phyloP scores from a whole-genome alignment of 768 basidiomycete genomes.

The Asterophora lycoperdoides region DNA sequence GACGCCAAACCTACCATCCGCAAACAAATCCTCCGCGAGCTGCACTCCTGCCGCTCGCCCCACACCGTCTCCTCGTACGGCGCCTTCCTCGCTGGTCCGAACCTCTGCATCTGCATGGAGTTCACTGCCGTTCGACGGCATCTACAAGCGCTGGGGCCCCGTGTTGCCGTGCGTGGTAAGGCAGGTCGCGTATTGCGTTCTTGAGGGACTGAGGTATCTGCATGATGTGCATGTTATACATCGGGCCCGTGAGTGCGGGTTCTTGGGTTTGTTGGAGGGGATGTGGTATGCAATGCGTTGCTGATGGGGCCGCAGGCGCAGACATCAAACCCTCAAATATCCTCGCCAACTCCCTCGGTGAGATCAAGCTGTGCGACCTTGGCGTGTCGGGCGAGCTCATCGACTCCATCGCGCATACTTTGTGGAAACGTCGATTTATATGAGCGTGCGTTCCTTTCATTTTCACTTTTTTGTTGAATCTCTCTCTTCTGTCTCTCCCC shows the following conservation, averaged over 20 bases:
- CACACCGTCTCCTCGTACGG: conserved; percentile 97
- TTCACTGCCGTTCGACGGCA: conserved; percentile 89
- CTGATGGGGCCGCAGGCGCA: too few species aligned
- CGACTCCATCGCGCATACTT: too few species aligned
- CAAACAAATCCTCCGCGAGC: conserved; percentile 95
- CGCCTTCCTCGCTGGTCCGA: conserved; percentile 93
- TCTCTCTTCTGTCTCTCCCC: too few species aligned
- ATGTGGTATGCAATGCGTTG: too few species aligned
- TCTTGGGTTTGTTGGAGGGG: neutral
- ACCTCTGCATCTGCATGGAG: conserved; percentile 99
- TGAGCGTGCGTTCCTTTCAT: conserved; percentile 45
- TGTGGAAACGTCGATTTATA: too few species aligned
- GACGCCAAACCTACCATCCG: too few species aligned
- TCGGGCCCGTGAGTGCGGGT: conserved; percentile 67
- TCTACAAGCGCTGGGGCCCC: conserved; percentile 91
- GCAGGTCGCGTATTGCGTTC: conserved; percentile 87
- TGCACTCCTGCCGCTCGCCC: conserved; percentile 91
- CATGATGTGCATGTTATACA: conserved; percentile 99
- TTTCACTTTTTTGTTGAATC: neutral
- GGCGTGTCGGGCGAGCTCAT: too few species aligned
- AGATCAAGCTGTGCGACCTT: conserved; percentile 99
- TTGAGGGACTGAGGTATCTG: conserved; percentile 94
- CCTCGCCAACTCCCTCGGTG: conserved; percentile 86
- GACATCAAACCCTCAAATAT: conserved; percentile 99
- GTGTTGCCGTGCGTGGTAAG: conserved; percentile 92